Evolutionary conservation across 345 rosid species (phyloP).

Genomic region (Salix udensis): DNA sequence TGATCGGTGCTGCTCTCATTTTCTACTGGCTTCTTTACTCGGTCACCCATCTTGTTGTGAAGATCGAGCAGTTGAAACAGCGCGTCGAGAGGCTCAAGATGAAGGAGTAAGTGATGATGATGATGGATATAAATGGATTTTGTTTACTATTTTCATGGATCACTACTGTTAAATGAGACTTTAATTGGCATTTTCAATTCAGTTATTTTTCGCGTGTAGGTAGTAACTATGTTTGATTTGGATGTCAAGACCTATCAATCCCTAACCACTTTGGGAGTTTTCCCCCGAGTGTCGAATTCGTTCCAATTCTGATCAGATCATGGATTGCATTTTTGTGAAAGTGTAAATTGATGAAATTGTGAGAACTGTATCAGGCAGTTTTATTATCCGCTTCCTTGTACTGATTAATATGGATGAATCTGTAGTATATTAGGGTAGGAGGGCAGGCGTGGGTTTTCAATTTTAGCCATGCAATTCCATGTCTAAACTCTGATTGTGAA

Average conservation of each 20-base stretch:
- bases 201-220: neutral
- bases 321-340: neutral
- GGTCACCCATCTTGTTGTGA: constrained; percentile 26
- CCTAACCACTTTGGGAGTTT: neutral
- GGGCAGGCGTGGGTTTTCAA: neutral
- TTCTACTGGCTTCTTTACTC: constrained; percentile 35
- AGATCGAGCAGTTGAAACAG: constrained; percentile 31
- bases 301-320: neutral
- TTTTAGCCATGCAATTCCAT: neutral
- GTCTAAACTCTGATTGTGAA: neutral
- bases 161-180: neutral
- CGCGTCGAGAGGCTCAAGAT: constrained; percentile 37
- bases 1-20: constrained; percentile 24
- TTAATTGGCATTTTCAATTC: neutral
- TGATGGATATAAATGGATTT: constrained; percentile 13
- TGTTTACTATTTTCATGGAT: neutral
- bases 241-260: neutral
- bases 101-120: constrained; percentile 15
- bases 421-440: neutral
- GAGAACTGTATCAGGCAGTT: neutral
- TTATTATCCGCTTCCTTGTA: neutral
- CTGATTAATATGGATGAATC: neutral
- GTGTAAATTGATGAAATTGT: neutral
- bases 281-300: neutral
- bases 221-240: neutral